Base-by-base conservation (phyloP, 2,329 filamentous ascomycete species). In the Diaporthe vexans region DNA sequence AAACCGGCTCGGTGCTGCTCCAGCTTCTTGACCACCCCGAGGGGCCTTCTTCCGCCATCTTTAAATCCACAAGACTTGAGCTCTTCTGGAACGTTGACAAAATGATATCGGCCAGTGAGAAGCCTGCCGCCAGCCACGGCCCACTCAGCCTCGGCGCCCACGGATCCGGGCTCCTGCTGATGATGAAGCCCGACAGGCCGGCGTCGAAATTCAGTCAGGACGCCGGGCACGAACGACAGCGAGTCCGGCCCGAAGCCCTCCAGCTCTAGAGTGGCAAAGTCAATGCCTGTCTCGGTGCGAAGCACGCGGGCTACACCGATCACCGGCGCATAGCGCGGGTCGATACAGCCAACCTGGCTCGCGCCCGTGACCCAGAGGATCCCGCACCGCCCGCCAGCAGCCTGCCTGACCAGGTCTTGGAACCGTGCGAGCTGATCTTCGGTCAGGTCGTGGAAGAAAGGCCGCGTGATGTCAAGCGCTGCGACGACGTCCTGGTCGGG, bases 291-390 rank as follows among this genome's bases (percentile, higher is more conserved):
- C 76, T 84, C 82, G 6, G 74, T 76, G 21, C 81, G 81, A 10
- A 83, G 75, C 2, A 78, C 79, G 1, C 83, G 77, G 1, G 79
- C 77, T 0, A 78, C 46, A 1, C 83, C 83, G n/a, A 83, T 73
- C 10, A 78, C 71, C 19, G 79, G 77, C 0, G 80, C 80, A 26
- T 79, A 81, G 17, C 75, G 57, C 0, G 82, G 82, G 37, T 81
- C 77, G 6, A 33, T 15, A 59, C 80, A 82, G 0, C 71, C 37
- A 1, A 80, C 72, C 37, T 83, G 80, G 7, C 75, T 75, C 1
- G 78, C 76, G 1, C 78, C 77, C 1, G 82, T 83, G 10, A 83
- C 61, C 82, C 82, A 84, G 8, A 83, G 74, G 29, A 82, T 57
- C 6, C 75, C 70, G n/a, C 40, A n/a, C 46, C 63, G 21, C 17